These are phyloP conservation scores for Deinandra increscens DNA, from an alignment of 129 eudicot species.

Conservation along the genomic window DNA sequence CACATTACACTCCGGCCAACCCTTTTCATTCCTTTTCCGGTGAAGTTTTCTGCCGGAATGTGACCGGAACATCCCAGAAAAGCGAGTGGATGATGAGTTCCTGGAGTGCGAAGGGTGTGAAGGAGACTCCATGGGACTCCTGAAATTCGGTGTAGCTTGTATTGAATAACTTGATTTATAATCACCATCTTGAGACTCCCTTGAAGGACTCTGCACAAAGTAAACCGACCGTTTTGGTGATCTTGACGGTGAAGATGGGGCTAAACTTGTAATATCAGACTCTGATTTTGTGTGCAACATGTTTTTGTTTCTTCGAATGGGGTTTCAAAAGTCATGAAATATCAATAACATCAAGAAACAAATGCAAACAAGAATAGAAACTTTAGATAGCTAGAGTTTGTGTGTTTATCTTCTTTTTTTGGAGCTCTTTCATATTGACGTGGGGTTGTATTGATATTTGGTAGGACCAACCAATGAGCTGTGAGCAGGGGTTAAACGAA, in stretches of 20 bases:
- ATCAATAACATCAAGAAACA: background rate
- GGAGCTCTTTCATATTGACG: no score
- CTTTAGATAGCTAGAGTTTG: no score
- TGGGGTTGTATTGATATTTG: conserved; percentile 17
- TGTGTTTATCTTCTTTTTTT: background rate
- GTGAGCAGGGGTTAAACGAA: conserved; percentile 23
- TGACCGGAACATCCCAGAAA: conserved; percentile 93
- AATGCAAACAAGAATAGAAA: no score
- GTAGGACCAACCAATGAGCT: conserved; percentile 35
- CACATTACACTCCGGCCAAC: conserved; percentile 99
- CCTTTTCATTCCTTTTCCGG: conserved; percentile 85
- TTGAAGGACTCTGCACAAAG: conserved; percentile 93
- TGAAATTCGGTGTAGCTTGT: conserved; percentile 81
- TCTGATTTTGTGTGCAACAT: conserved; percentile 90
- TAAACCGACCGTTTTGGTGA: conserved; percentile 88
- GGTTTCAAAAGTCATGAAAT: no score
- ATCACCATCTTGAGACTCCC: conserved; percentile 99
- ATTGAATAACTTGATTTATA: conserved; percentile 82
- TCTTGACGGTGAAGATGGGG: conserved; percentile 95
- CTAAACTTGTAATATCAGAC: conserved; percentile 90
- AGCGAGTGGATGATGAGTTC: conserved; percentile 89
- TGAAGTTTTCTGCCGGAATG: conserved; percentile 79
- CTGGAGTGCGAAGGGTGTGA: conserved; percentile 98
- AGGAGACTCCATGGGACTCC: conserved; percentile 92
- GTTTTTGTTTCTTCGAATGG: conserved; percentile 20